Evolutionary conservation across 805 yeast genomes (phyloP).

Genomic region (Kuraishia cidri): DNA sequence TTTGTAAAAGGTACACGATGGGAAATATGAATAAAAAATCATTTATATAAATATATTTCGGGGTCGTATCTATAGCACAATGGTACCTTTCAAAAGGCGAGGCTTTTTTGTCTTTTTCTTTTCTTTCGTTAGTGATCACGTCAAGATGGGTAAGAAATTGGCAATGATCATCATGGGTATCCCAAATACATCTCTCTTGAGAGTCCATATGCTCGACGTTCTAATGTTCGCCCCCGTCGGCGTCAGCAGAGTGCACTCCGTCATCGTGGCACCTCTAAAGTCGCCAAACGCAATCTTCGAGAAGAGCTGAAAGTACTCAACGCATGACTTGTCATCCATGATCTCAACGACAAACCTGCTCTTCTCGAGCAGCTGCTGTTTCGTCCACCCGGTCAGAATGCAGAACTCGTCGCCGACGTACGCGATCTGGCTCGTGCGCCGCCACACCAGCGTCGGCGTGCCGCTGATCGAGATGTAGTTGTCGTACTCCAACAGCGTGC

Average conservation of each 20-base stretch:
- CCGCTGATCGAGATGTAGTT: conserved; percentile 79
- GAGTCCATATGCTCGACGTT: conserved; percentile 86
- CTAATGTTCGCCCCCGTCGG: conserved; percentile 43
- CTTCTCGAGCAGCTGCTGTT: conserved; percentile 55
- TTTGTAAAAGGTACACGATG: too few relatives aligned
- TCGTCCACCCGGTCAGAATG: conserved; percentile 83
- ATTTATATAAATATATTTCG: too few relatives aligned
- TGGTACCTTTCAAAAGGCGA: too few relatives aligned
- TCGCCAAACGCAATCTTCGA: conserved; percentile 86
- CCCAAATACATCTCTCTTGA: conserved; percentile 92
- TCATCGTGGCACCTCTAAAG: conserved; percentile 81
- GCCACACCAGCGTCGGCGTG: conserved; percentile 93
- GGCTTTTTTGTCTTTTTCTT: too few relatives aligned
- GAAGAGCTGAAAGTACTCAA: conserved; percentile 82
- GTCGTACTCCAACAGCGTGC: conserved; percentile 84
- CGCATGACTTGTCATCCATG: conserved; percentile 79
- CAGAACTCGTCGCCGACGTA: conserved; percentile 94
- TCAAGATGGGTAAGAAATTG: conserved; percentile 74
- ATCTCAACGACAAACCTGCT: conserved; percentile 72
- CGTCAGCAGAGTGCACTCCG: conserved; percentile 72
- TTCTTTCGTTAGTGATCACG: too few relatives aligned
- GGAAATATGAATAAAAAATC: too few relatives aligned
- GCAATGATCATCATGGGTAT: conserved; percentile 97
- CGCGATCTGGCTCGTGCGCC: conserved; percentile 92
- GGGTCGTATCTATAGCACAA: too few relatives aligned